Evolutionary conservation across 257 asterid genomes (phyloP), one percentile per base, ranked within the genome.

Genomic region (Capsicum rhomboideum): DNA sequence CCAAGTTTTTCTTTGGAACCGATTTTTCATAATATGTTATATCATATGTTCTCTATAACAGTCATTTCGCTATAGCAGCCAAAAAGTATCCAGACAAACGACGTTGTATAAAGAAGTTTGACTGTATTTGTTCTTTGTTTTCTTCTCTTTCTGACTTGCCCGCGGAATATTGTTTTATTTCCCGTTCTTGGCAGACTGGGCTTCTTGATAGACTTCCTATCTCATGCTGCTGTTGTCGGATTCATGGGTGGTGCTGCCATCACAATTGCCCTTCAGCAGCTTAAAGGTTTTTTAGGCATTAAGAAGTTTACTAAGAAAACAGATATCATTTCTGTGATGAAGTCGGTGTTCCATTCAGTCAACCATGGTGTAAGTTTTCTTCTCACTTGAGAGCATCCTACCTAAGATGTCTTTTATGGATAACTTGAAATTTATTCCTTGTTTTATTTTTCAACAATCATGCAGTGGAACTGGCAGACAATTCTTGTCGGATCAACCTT

Each of bases 241-340:
- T 96, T 96, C 87, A 96, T 96, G 98, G 98, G 85, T 9, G 99
- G 99, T 82, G 95, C 99, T 44, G 99, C 98, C 21, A 93, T 96
- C 83, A 96, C 99, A 26, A 96, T 96, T 83, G 94, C 98, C 56
- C 93, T 96, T 52, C 99, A 96, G 83, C 99, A 93, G 40, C 95
- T 96, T 8, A 94, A 91, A 85, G 98, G 97, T 0, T 90, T 96
- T 86, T 84, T 96, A 66, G 99, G 99, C 83, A 96, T 96, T 8
- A 85, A 87, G 31, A 88, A 88, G 14, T 96, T 96, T 21, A 93
- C 99, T 3, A 93, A 90, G 91, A 89, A 92, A 12, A 63, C 97
- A 2, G 98, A 96, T 84, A 87, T 94, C 17, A 42, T 94, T 34
- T 94, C 98, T 12, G 99, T 96, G 34, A 88, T 94, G 95, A 82